Percentiles rank a stretch among this genome's conserved stretches.
Evolutionary conservation across 345 rosid genomes (phyloP).

Genomic region (Theobroma cacao): DNA sequence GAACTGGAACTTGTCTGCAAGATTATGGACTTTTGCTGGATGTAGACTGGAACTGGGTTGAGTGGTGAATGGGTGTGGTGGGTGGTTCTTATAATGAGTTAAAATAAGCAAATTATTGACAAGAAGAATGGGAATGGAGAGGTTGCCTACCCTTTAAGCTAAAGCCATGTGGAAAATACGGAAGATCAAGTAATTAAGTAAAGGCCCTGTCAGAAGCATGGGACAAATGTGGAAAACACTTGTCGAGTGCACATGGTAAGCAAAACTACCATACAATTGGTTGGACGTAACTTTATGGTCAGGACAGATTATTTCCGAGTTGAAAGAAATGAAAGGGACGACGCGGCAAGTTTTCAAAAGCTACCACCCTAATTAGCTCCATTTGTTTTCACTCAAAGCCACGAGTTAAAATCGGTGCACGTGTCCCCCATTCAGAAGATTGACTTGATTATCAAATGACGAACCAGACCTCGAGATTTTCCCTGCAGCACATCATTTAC

Average conservation of each 20-base stretch:
- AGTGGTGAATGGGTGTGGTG: background rate
- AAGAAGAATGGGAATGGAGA: background rate
- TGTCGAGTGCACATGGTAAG: background rate
- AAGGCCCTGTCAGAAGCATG: background rate
- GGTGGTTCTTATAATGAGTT: background rate
- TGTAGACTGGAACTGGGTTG: background rate
- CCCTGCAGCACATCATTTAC: background rate
- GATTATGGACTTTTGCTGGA: background rate
- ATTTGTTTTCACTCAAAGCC: background rate
- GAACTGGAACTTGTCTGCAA: background rate
- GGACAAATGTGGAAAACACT: slow-evolving; percentile 2
- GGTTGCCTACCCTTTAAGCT: background rate
- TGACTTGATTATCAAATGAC: background rate
- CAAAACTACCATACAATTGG: background rate
- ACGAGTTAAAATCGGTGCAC: background rate
- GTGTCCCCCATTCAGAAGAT: background rate
- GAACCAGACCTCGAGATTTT: background rate
- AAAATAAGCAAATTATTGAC: background rate
- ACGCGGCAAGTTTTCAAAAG: background rate
- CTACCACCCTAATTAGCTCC: background rate
- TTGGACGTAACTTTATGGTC: background rate
- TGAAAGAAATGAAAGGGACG: background rate
- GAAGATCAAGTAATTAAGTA: background rate
- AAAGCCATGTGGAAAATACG: slow-evolving; percentile 17
- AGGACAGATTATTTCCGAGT: background rate